phyloP scores from a whole-genome alignment of 805 yeast species.

The Saturnispora gosingensis region DNA sequence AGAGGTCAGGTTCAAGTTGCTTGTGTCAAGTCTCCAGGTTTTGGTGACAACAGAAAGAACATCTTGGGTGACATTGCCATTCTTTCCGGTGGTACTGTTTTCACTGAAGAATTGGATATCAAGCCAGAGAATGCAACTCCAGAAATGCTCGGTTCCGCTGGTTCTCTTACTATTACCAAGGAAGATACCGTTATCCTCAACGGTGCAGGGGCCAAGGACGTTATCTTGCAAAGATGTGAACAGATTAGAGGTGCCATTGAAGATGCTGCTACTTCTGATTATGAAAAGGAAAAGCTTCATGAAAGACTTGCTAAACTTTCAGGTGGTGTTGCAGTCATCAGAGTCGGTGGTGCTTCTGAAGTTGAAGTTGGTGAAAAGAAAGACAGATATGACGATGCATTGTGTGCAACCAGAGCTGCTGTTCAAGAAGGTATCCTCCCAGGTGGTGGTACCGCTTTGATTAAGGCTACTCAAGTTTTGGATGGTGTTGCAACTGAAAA shows the following conservation, averaged over 20 bases:
- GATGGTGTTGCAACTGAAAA: constrained; percentile 66
- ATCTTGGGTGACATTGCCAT: constrained; percentile 92
- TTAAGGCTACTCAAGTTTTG: constrained; percentile 78
- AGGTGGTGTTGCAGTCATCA: constrained; percentile 97
- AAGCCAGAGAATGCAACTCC: constrained; percentile 91
- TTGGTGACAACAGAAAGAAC: constrained; percentile 97
- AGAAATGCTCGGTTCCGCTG: constrained; percentile 85
- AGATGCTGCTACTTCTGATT: constrained; percentile 69
- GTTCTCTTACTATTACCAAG: constrained; percentile 85
- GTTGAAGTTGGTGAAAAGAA: constrained; percentile 99
- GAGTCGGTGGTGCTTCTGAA: constrained; percentile 96
- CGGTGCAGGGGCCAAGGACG: constrained; percentile 83
- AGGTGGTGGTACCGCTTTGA: constrained; percentile 98
- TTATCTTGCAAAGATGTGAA: constrained; percentile 78
- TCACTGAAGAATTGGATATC: constrained; percentile 89
- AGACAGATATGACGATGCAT: constrained; percentile 97
- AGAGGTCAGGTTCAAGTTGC: constrained; percentile 98
- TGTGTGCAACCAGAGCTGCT: constrained; percentile 98
- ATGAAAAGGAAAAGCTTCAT: constrained; percentile 94
- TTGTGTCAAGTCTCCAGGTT: constrained; percentile 98
- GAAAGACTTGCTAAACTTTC: constrained; percentile 95
- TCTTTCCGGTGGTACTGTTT: constrained; percentile 85
- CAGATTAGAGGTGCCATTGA: constrained; percentile 80
- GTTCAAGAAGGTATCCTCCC: constrained; percentile 98
- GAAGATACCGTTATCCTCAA: constrained; percentile 91